Base-by-base conservation (phyloP, 345 rosid genomes). In the Aegle marmelos region DNA sequence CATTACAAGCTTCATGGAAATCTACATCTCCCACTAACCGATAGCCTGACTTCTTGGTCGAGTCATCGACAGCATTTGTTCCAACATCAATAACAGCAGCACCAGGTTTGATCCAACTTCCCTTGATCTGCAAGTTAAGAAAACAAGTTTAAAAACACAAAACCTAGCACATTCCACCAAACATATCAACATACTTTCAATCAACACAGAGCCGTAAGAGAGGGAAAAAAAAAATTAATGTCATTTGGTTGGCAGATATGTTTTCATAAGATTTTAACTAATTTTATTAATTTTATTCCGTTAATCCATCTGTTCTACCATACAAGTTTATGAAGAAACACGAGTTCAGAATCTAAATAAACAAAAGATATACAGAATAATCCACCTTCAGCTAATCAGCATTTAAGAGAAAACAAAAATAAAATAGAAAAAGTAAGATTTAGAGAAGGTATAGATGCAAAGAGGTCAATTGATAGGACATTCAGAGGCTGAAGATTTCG, bases 21-120 rank as follows among this genome's bases (percentile, higher is more conserved):
- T 95, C 91, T 41, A 93, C 98, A 77, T 95, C 99, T 80, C 99
- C 99, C n/a, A 93, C 98, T 83, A 95, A 81, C 83, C 95, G 85
- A 74, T 93, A 93, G 56, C 99, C 99, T 9, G 96, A 62, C 79
- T 92, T 92, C 86, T 71, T 92, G 41, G 85, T 92, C 17, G 93
- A 82, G 82, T 93, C 97, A 75, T 86, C 92, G 0, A 95, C 76
- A 28, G 98, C 93, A 39, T 95, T 92, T 70, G 93, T 95, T 53
- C 97, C 98, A 54, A 95, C 97, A 85, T 95, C 98, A n/a, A 95
- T 90, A 34, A 93, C 93, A 2, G 98, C 98, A 64, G 97, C 98
- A 62, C 98, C 98, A 24, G 94, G 94, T 69, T 95, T 95, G 81
- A 95, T 95, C 98, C 98, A 95, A 78, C 90, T 80, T 4, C 98